Base-by-base conservation (phyloP, 768 basidiomycete species). In the Cantharellus cinnabarinus region DNA sequence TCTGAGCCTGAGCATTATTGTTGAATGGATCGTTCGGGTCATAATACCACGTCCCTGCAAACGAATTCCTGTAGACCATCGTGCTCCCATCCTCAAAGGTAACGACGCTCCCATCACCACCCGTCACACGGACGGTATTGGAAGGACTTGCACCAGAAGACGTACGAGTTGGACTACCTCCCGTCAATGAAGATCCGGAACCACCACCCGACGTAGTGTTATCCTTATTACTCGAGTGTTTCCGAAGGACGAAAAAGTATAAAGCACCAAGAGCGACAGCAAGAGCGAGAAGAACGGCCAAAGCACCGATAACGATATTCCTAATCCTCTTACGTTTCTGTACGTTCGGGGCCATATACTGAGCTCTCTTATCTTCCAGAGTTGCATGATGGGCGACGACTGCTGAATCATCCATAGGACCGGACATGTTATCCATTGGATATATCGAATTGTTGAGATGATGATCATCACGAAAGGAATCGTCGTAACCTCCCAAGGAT, bases 21-120 rank as follows among this genome's bases (percentile, higher is more conserved):
- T 81, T 82, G 73, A 81, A 86, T 3, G 88, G 85, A 67, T 85
- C 73, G 51, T 80, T 74, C 10, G 81, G 80, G 68, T 87, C 79
- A 70, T 72, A 76, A 60, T 64, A 68, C 14, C 74, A 73, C 39
- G 71, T 57, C 44, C 84, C 84, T 41, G 80, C 87, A 66, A 87
- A 85, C 20, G 76, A 70, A 69, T 91, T 93, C 60, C 72, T 73
- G 68, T 94, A 93, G 2, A 74, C 79, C 69, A 90, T 85, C 1
- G 76, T 80, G 1, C 77, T 70, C 1, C 89, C 90, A 66, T 89
- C 77, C 2, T 76, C 79, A 20, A 74, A 72, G 4, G 74, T 78
- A 57, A 89, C 70, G 3, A 73, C 72, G 38, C 81, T 83, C 5
- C 87, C 88, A 66, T 85, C 79, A 15, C 79, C 77, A 7, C 89